A percentile compares a stretch with the other conserved stretches of the same genome.
phyloP scores from a whole-genome alignment of 176 grass and related monocot genomes.

The Chrysopogon serrulatus region DNA sequence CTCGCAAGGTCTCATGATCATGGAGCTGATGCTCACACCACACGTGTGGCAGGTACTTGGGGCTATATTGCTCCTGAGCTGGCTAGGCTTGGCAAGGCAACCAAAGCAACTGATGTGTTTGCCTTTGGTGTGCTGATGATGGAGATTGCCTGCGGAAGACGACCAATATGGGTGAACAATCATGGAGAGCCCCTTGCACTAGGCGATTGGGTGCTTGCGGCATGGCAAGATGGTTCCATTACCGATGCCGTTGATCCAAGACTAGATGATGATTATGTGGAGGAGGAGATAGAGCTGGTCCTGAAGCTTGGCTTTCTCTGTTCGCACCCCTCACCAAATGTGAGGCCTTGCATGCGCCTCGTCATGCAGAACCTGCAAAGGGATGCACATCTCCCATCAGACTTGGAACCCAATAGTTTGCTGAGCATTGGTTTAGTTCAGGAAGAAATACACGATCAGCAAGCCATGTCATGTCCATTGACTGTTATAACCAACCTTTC shows the following conservation, averaged over 20 bases:
- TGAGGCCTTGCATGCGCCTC: background rate
- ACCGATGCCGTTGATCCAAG: background rate
- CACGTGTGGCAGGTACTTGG: background rate
- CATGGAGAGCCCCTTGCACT: background rate
- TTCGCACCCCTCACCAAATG: background rate
- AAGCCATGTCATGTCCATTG: background rate
- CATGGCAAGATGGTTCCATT: background rate
- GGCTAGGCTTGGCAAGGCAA: background rate
- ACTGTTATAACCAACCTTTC: background rate
- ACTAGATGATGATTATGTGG: background rate
- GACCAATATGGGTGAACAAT: background rate
- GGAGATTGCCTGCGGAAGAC: background rate
- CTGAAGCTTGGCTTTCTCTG: slow-evolving; percentile 19
- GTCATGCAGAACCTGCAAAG: background rate
- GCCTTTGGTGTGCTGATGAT: background rate
- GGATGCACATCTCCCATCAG: background rate
- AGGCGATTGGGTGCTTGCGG: background rate
- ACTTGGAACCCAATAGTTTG: background rate
- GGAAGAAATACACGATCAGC: background rate
- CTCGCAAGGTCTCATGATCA: background rate
- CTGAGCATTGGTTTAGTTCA: background rate
- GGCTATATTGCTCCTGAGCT: background rate
- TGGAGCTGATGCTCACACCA: background rate
- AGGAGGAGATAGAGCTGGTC: background rate
- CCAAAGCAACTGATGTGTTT: background rate